Evolutionary conservation across 1,284 basidiomycete species (phyloP).

Genomic region (Filobasidium uniguttulatum): DNA sequence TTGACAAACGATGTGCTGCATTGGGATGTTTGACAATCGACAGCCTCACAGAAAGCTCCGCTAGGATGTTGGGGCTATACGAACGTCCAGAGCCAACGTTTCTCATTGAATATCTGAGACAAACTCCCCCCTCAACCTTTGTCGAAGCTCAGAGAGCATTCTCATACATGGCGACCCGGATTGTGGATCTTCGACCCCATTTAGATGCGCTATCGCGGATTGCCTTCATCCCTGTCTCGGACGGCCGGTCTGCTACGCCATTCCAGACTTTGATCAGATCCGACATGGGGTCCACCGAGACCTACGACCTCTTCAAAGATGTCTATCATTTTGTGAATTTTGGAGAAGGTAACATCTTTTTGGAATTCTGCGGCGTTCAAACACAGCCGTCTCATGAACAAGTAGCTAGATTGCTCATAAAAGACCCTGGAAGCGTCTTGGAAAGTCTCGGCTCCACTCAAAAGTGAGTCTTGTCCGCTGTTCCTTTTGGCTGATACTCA

Average conservation of each 20-base stretch:
- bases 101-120: slow-evolving; percentile 53
- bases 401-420: slow-evolving; percentile 2
- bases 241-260: slow-evolving; percentile 14
- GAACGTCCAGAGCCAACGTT: slow-evolving; percentile 57
- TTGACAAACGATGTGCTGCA: slow-evolving; percentile 51
- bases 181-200: slow-evolving; percentile 3
- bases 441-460: slow-evolving; percentile 5
- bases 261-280: slow-evolving; percentile 32
- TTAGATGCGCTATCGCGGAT: slow-evolving; percentile 10
- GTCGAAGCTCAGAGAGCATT: slow-evolving; percentile 18
- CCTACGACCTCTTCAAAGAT: slow-evolving; percentile 24
- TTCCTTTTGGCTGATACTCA: not conserved
- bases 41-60: slow-evolving; percentile 47
- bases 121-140: slow-evolving; percentile 45
- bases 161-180: slow-evolving; percentile 5
- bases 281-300: slow-evolving; percentile 14
- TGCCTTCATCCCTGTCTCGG: slow-evolving; percentile 9
- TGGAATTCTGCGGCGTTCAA: slow-evolving; percentile 75
- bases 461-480: slow-evolving; percentile 1
- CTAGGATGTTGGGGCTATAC: slow-evolving; percentile 57
- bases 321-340: slow-evolving; percentile 79
- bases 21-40: slow-evolving; percentile 63
- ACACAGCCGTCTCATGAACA: slow-evolving; percentile 52
- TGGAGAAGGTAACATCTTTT: slow-evolving; percentile 71
- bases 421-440: slow-evolving; percentile 12